Conservation (phyloP, 352 stramenopile genomes). For the Detonula confervacea region DNA sequence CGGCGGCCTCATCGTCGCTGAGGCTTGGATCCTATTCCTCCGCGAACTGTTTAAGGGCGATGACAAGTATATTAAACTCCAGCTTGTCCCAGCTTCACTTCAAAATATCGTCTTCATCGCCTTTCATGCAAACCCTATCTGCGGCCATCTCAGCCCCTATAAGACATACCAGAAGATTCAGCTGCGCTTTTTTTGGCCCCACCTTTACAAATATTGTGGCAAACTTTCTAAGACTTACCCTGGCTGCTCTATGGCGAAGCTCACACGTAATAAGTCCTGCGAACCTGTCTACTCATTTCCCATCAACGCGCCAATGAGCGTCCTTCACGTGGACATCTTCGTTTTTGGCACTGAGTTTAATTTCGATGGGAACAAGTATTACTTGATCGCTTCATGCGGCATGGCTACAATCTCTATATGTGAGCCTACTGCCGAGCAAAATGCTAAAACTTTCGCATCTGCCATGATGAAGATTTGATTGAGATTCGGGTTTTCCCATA, state of each 20-base stretch:
- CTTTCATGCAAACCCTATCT: conserved; percentile 35
- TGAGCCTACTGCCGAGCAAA: conserved; percentile 12
- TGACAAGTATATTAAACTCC: conserved; percentile 4
- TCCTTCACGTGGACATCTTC: conserved; percentile 25
- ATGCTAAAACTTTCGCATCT: conserved; percentile 3
- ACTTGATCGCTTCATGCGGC: conserved; percentile 14
- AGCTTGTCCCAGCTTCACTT: conserved; percentile 13
- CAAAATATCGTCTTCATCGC: conserved; percentile 38
- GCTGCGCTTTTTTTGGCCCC: conserved; percentile 24
- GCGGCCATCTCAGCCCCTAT: conserved; percentile 10
- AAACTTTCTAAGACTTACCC: conserved; percentile 3
- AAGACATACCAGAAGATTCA: conserved; percentile 12
- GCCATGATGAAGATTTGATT: conserved; percentile 2
- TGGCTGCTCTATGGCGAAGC: not conserved
- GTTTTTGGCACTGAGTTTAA: not conserved
- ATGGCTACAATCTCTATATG: conserved; percentile 40
- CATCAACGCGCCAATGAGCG: not conserved
- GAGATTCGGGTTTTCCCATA: conserved; percentile 15
- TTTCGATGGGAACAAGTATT: conserved; percentile 11
- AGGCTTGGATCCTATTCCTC: not conserved
- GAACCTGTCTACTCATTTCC: conserved; percentile 14
- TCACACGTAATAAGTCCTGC: not conserved
- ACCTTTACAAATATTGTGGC: conserved; percentile 7
- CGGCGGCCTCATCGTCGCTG: not conserved
- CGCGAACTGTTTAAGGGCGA: not conserved